Base-by-base conservation (phyloP, 306 rosid genomes). In the Vigna reflexopilosa region DNA sequence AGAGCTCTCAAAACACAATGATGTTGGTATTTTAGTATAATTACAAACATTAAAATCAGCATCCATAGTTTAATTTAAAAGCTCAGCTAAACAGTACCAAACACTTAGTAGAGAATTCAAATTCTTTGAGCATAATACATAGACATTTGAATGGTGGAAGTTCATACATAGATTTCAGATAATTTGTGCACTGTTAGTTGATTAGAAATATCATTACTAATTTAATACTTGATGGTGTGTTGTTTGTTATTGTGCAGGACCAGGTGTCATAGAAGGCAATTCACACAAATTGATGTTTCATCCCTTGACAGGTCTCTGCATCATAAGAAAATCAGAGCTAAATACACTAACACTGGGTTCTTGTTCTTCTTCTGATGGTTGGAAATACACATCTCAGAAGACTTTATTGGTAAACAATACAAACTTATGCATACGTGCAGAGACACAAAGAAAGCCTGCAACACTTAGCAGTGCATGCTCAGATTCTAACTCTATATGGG, bases 261-360 rank as follows among this genome's bases (percentile, higher is more conserved):
- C 89, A 22, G 84, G 86, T 54, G 52, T 49, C 34, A 70, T 34
- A 70, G 14, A 42, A 67, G 86, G 65, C 1, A 50, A 49, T 42
- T 54, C 83, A 45, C 26, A 82, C 64, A 86, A 87, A 76, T 67
- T 91, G 8, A 87, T 95, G 17, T 91, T 85, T 63, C 98, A 95
- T 73, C 98, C 98, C 50, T 72, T 78, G 40, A 91, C 93, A 0
- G 93, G 98, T 34, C 89, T 88, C 0, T 95, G 98, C 4, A 80
- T 95, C 10, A 62, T 72, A 45, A 79, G 89, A 58, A 80, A 64
- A 49, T 85, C 91, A 45, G 17, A 67, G 2, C 3, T 13, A 26
- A 88, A 77, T 2, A 85, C 91, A 36, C 73, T 92, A 32, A 77
- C 7, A 20, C 65, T 92, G 52, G 96, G 91, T 16, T 77, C 89